A percentile compares a stretch with the other conserved stretches of the same genome.
phyloP scores from a whole-genome alignment of 768 basidiomycete species.

The Tremella fuciformis region DNA sequence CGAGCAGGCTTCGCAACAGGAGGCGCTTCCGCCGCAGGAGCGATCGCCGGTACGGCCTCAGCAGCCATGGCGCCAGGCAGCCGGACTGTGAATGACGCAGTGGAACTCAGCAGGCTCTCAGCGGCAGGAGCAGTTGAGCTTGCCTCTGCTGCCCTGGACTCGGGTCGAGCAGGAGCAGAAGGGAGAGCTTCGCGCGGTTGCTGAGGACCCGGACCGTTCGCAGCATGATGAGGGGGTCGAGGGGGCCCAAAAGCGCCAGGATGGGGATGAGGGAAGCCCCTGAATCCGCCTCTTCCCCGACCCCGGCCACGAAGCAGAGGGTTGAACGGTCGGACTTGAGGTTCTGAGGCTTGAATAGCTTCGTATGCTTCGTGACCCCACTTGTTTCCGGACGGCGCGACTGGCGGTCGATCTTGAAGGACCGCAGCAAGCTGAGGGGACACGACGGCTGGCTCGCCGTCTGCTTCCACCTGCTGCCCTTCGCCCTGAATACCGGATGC shows the following conservation, averaged over 20 bases:
- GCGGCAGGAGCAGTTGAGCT: conserved; percentile 26
- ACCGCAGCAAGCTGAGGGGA: not conserved
- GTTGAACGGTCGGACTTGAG: conserved; percentile 5
- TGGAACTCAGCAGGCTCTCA: conserved; percentile 27
- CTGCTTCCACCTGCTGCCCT: not conserved
- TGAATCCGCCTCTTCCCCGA: conserved; percentile 23
- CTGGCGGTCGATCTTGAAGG: conserved; percentile 1
- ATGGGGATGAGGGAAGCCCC: conserved; percentile 18
- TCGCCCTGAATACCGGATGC: not conserved
- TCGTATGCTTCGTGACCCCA: conserved; percentile 48
- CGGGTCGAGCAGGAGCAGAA: not conserved
- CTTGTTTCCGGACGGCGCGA: conserved; percentile 10
- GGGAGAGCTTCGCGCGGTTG: not conserved
- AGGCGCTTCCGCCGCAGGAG: not conserved
- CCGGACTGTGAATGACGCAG: conserved; percentile 26
- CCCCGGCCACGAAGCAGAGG: conserved; percentile 17
- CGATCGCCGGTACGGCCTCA: conserved; percentile 4
- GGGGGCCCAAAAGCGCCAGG: conserved; percentile 1
- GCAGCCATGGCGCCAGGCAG: conserved; percentile 24
- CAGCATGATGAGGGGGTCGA: not conserved
- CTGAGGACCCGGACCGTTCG: not conserved
- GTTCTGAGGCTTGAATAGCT: conserved; percentile 13
- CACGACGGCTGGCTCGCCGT: conserved; percentile 1
- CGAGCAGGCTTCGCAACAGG: conserved; percentile 9
- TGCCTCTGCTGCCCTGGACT: conserved; percentile 13